phyloP scores from a whole-genome alignment of 306 rosid species.

The Gillenia trifoliata region DNA sequence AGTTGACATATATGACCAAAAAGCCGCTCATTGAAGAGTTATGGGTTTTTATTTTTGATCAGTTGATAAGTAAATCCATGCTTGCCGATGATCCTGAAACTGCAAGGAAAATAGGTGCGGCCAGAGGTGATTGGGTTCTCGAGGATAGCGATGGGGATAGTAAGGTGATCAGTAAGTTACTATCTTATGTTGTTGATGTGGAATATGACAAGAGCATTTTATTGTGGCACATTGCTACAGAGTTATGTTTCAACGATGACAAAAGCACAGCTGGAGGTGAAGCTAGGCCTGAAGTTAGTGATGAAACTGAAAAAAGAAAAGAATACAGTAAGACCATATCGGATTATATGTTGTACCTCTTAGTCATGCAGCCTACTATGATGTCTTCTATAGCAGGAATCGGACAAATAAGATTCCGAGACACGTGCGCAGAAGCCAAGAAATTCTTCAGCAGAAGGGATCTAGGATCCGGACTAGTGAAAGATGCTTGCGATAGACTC shows the following conservation, averaged over 20 bases:
- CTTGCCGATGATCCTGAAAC: constrained; percentile 21
- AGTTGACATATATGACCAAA: constrained; percentile 11
- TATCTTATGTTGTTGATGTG: constrained; percentile 4
- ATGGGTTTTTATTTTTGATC: constrained; percentile 21
- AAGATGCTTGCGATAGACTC: not conserved
- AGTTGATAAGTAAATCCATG: constrained; percentile 14
- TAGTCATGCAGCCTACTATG: constrained; percentile 30
- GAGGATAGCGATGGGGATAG: not conserved
- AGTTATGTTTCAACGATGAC: constrained; percentile 10
- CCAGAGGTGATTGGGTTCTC: constrained; percentile 25
- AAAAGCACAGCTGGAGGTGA: not conserved
- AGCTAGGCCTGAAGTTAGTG: not conserved
- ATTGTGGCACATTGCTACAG: constrained; percentile 42
- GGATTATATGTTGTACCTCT: constrained; percentile 37
- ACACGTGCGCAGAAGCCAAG: constrained; percentile 15
- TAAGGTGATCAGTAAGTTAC: not conserved
- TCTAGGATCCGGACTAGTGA: not conserved
- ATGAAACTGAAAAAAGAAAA: not conserved
- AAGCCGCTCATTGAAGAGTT: not conserved
- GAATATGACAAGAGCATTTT: constrained; percentile 31
- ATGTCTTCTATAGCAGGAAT: constrained; percentile 31
- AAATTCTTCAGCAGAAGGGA: constrained; percentile 20
- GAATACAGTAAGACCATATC: constrained; percentile 20
- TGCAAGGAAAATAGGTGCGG: constrained; percentile 10
- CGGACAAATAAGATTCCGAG: constrained; percentile 14